phyloP scores from a whole-genome alignment of 2,329 filamentous ascomycete genomes.

The Didymella pomorum region DNA sequence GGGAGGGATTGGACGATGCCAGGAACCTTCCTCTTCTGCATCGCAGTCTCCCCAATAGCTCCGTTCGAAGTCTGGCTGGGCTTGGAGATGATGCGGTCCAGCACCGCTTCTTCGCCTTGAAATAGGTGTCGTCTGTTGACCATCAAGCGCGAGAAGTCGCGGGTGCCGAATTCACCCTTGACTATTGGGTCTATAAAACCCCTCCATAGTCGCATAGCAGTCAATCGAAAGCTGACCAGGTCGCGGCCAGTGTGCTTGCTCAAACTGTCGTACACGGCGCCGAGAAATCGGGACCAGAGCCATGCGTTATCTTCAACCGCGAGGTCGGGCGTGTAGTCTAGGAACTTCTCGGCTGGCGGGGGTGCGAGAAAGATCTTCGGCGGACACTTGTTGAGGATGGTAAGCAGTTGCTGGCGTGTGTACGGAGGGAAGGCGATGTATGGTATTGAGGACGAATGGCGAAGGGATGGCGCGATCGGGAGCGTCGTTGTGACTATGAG shows the following conservation, averaged over 20 bases:
- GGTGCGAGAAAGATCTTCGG: slow-evolving; percentile 57
- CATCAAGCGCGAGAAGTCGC: slow-evolving; percentile 85
- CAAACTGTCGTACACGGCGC: slow-evolving; percentile 86
- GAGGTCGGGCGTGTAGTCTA: slow-evolving; percentile 56
- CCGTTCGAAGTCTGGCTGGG: neutral
- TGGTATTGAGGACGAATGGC: slow-evolving; percentile 74
- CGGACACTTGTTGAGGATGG: slow-evolving; percentile 69
- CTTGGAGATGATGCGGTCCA: slow-evolving; percentile 64
- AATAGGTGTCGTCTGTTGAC: slow-evolving; percentile 74
- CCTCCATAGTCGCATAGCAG: slow-evolving; percentile 81
- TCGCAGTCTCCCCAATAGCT: neutral
- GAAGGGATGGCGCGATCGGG: slow-evolving; percentile 69
- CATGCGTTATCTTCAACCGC: slow-evolving; percentile 68
- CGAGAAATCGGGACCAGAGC: slow-evolving; percentile 82
- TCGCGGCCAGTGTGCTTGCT: slow-evolving; percentile 82
- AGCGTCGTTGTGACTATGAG: slow-evolving; percentile 79
- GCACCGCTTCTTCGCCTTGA: slow-evolving; percentile 74
- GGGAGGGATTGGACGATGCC: slow-evolving; percentile 63
- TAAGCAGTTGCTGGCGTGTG: slow-evolving; percentile 77
- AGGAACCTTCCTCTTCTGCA: slow-evolving; percentile 19
- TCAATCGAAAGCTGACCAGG: slow-evolving; percentile 73
- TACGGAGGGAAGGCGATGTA: slow-evolving; percentile 88
- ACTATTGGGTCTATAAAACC: slow-evolving; percentile 81
- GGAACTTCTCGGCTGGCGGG: slow-evolving; percentile 51
- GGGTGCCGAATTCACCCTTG: slow-evolving; percentile 74